A percentile compares a stretch with the other conserved stretches of the same genome.
These are phyloP conservation scores for Chaetomium tenue DNA, from an alignment of 495 filamentous ascomycete genomes.

Conservation along the genomic window DNA sequence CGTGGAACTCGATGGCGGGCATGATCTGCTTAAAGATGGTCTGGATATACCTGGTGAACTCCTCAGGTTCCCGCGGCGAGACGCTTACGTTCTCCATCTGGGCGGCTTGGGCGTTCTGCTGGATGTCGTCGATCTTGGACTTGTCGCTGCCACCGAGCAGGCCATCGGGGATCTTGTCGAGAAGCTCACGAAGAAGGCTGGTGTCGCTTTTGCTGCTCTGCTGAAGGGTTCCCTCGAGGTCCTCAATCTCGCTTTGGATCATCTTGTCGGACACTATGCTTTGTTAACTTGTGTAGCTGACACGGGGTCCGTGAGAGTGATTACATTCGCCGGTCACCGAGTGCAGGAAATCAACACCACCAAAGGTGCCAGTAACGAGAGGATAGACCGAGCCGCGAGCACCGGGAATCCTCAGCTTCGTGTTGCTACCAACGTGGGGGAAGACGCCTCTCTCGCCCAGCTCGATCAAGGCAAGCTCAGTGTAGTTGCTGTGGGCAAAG, in stretches of 20 bases:
- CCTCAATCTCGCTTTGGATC: slow-evolving; percentile 79
- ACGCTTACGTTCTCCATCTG: slow-evolving; percentile 64
- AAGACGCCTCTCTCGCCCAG: slow-evolving; percentile 76
- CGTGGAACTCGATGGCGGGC: slow-evolving; percentile 83
- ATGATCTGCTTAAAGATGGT: slow-evolving; percentile 72
- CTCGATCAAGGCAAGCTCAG: slow-evolving; percentile 80
- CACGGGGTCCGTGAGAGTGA: neutral
- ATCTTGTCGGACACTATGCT: slow-evolving; percentile 73
- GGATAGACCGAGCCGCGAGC: slow-evolving; percentile 66
- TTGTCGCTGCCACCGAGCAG: slow-evolving; percentile 70
- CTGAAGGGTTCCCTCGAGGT: slow-evolving; percentile 72
- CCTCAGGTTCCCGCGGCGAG: slow-evolving; percentile 71
- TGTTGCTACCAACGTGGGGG: slow-evolving; percentile 75
- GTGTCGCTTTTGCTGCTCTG: slow-evolving; percentile 55
- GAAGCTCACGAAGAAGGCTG: slow-evolving; percentile 69
- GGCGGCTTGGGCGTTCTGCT: slow-evolving; percentile 63
- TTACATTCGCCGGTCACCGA: slow-evolving; percentile 77
- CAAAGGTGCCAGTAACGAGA: slow-evolving; percentile 85
- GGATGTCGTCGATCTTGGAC: slow-evolving; percentile 62
- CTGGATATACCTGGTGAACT: slow-evolving; percentile 65
- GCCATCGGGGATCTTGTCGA: slow-evolving; percentile 73
- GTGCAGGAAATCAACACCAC: slow-evolving; percentile 81
- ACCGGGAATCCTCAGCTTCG: slow-evolving; percentile 64
- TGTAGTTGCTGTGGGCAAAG: slow-evolving; percentile 89
- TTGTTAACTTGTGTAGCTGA: slow-evolving; percentile 2